A percentile compares a stretch with the other conserved stretches of the same genome.
These are phyloP conservation scores for Aspergillus sclerotialis DNA, from an alignment of 2,329 filamentous ascomycete genomes.

Conservation along the genomic window DNA sequence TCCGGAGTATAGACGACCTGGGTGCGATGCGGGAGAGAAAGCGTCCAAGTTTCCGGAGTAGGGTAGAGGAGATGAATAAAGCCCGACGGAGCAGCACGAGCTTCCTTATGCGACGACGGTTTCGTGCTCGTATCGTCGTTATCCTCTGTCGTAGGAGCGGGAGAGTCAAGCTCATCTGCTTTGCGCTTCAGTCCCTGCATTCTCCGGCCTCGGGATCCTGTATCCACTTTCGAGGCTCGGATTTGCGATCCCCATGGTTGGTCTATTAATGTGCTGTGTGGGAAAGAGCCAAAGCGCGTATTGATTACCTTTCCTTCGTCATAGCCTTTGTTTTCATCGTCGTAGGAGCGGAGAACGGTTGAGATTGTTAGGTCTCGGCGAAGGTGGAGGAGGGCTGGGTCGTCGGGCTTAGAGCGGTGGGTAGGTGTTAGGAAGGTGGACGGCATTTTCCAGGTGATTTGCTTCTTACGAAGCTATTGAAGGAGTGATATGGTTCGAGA, in stretches of 20 bases:
- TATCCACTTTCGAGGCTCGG: conserved; percentile 81
- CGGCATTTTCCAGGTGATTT: conserved; percentile 21
- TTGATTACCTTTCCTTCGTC: conserved; percentile 74
- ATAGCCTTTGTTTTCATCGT: conserved; percentile 62
- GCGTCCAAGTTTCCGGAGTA: conserved; percentile 46
- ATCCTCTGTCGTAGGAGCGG: conserved; percentile 17
- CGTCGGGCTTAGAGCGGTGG: conserved; percentile 52
- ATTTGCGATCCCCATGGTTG: conserved; percentile 90
- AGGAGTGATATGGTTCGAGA: conserved; percentile 6
- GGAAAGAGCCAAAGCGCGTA: conserved; percentile 88
- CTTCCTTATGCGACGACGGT: conserved; percentile 19
- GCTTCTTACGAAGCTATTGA: neutral
- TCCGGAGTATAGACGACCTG: conserved; percentile 49
- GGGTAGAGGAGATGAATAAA: conserved; percentile 44
- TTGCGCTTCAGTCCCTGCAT: conserved; percentile 48
- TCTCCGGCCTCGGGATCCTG: conserved; percentile 75
- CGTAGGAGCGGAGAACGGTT: conserved; percentile 58
- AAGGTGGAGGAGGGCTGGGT: conserved; percentile 77
- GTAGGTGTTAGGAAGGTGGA: conserved; percentile 79
- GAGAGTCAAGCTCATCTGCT: conserved; percentile 34
- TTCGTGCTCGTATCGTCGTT: too few species aligned
- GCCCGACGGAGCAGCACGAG: conserved; percentile 37
- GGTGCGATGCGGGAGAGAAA: conserved; percentile 45
- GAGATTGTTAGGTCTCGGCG: conserved; percentile 81
- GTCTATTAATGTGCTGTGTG: conserved; percentile 68